A percentile compares a stretch with the other conserved stretches of the same genome.
Conservation (phyloP, 345 rosid genomes). For the rapeseed (Brassica napus) region DNA sequence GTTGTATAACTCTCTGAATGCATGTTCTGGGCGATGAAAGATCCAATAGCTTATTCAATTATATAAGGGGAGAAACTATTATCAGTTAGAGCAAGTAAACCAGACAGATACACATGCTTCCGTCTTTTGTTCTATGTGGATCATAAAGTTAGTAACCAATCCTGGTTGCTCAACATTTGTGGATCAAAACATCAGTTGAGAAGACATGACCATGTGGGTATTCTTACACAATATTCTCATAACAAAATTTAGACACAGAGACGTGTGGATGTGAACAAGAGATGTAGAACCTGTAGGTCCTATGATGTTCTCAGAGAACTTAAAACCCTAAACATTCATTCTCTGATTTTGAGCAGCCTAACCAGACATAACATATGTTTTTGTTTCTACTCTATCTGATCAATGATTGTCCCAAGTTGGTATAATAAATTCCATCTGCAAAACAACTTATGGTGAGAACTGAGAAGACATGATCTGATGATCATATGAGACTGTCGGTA, state of each 20-base stretch:
- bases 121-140: not conserved
- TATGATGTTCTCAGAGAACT: too few species aligned
- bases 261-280: too few species aligned
- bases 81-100: not conserved
- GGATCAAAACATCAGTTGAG: not conserved
- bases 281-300: too few species aligned
- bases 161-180: not conserved
- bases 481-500: not conserved
- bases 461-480: not conserved
- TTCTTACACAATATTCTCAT: not conserved
- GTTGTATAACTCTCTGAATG: not conserved
- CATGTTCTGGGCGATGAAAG: not conserved
- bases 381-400: constrained; percentile 2
- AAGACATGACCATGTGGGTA: not conserved
- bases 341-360: too few species aligned
- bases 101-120: not conserved
- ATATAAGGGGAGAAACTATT: not conserved
- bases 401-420: not conserved
- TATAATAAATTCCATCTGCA: not conserved
- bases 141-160: not conserved
- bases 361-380: not conserved
- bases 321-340: too few species aligned
- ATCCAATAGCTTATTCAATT: not conserved
- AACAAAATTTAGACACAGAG: not conserved
- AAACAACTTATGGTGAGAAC: not conserved